Base-by-base conservation (phyloP, 176 grass and related monocot genomes). In the Echinochloa phyllopogon region DNA sequence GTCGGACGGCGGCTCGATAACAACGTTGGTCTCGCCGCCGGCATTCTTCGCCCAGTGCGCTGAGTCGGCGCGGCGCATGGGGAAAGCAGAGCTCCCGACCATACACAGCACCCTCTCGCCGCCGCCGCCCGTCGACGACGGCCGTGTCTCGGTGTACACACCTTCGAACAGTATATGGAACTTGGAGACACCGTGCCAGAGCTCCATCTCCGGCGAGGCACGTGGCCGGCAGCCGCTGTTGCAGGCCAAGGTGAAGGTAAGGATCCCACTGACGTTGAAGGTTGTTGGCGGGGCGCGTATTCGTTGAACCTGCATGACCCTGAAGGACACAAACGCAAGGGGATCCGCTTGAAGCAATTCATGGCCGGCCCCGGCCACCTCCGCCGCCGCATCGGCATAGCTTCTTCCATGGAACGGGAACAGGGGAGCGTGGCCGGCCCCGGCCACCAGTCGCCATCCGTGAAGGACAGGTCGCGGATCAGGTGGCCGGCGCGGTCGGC, bases 221-320 rank as follows among this genome's bases (percentile, higher is more conserved):
- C 83, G 85, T 59, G 21, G 74, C 6, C 61, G 82, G 42, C 29
- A 71, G 29, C 85, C 82, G 45, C 86, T 57, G 72, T 90, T 86
- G 50, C 83, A 52, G 10, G 83, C 72, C 20, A 87, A 41, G 68
- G 76, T 88, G 53, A 97, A 51, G 71, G 76, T 80, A 24, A 97
- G 82, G 20, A 84, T 60, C 21, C 94, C 88, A 39, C 82, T 97
- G 43, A 90, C 92, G 77, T 97, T 97, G 14, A 97, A 76, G 9
- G n/a, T n/a, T n/a, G n/a, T n/a, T n/a, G n/a, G n/a, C n/a, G n/a
- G n/a, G n/a, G n/a, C n/a, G n/a, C n/a, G n/a, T n/a, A n/a, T n/a
- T n/a, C n/a, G n/a, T n/a, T 78, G 60, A 21, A 59, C 20, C 18
- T 97, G 76, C 58, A 76, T 92, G 48, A 92, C 63, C 38, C 21